These are phyloP conservation scores for Lyophyllum shimeji DNA, from an alignment of 768 basidiomycete genomes.

Conservation along the genomic window DNA sequence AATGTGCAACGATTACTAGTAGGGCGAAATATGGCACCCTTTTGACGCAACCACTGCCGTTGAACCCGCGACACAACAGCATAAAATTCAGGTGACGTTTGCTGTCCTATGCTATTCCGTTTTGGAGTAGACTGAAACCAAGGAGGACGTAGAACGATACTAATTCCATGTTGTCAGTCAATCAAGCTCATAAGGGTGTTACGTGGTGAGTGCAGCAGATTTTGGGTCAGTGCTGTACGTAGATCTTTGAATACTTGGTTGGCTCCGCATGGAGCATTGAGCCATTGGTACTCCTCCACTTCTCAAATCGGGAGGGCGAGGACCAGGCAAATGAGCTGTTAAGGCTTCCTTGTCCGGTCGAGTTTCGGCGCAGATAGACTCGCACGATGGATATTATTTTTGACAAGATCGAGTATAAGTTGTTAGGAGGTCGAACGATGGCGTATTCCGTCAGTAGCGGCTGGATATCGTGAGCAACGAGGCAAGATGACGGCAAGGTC, in stretches of 20 bases:
- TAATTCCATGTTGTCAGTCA: conserved; percentile 3
- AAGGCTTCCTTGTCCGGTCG: too few relatives aligned
- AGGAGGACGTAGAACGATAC: neutral
- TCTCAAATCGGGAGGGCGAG: too few relatives aligned
- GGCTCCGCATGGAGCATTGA: too few relatives aligned
- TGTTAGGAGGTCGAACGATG: too few relatives aligned
- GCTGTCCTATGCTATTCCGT: neutral
- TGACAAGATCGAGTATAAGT: too few relatives aligned
- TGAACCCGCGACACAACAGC: neutral
- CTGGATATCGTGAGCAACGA: too few relatives aligned
- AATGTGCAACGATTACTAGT: neutral
- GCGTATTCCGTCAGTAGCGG: too few relatives aligned
- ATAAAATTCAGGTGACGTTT: conserved; percentile 9
- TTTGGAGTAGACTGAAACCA: neutral
- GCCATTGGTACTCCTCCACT: too few relatives aligned
- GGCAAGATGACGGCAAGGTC: too few relatives aligned
- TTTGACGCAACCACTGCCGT: neutral
- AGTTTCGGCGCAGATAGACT: too few relatives aligned
- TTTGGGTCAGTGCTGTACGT: neutral
- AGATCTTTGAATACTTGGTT: neutral
- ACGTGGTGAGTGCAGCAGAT: neutral
- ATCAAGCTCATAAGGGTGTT: neutral
- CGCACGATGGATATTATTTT: too few relatives aligned
- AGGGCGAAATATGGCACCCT: neutral
- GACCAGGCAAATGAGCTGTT: too few relatives aligned